These are phyloP conservation scores for Ambrosia artemisiifolia DNA, from an alignment of 129 eudicot genomes.

Conservation along the genomic window DNA sequence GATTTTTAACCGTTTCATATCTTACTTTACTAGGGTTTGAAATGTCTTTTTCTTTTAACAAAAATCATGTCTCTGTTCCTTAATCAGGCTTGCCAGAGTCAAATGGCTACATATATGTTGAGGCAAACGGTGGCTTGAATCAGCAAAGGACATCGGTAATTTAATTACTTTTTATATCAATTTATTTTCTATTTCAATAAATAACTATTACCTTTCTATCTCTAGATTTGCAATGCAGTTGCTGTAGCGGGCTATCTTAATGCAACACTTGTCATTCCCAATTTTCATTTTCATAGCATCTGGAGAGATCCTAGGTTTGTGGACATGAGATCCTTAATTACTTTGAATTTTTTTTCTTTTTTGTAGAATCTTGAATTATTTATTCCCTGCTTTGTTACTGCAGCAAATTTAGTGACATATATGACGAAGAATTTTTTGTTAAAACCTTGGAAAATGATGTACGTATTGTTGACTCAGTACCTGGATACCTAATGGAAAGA, in stretches of 20 bases:
- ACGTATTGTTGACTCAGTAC: slow-evolving; percentile 65
- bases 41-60: background rate
- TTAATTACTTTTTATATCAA: background rate
- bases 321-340: background rate
- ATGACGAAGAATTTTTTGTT: slow-evolving; percentile 69
- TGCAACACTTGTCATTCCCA: slow-evolving; percentile 93
- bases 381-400: slow-evolving; percentile 27
- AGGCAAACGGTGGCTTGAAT: slow-evolving; percentile 98
- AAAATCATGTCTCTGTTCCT: slow-evolving; percentile 4
- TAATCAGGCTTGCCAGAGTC: slow-evolving; percentile 77
- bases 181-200: background rate
- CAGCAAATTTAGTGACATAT: slow-evolving; percentile 91
- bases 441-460: slow-evolving; percentile 75
- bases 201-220: background rate
- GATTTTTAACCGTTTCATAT: background rate
- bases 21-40: background rate
- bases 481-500: slow-evolving; percentile 90
- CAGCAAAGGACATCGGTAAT: slow-evolving; percentile 93
- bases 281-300: slow-evolving; percentile 94
- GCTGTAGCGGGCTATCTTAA: slow-evolving; percentile 99
- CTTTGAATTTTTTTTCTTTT: background rate
- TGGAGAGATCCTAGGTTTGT: slow-evolving; percentile 97
- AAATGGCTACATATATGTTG: slow-evolving; percentile 86
- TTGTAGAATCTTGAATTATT: slow-evolving; percentile 8
- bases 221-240: slow-evolving; percentile 95